phyloP scores from a whole-genome alignment of 208 protist genomes.

The Porcisia deanei region DNA sequence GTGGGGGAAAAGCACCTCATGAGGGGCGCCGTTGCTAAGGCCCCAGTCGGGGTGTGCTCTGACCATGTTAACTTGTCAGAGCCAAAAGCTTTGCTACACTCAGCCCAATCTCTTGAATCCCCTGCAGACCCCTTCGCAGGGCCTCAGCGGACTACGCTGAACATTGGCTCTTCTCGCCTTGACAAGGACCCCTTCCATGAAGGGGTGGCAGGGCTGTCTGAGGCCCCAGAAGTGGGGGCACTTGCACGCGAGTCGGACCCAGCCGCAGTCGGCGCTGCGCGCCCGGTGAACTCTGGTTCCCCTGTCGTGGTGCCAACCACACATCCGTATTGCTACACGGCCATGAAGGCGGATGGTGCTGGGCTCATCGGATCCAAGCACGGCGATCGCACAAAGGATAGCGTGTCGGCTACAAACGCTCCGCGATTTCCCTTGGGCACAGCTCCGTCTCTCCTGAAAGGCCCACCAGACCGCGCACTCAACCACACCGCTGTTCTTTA shows the following conservation, averaged over 20 bases:
- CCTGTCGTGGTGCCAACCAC: slow-evolving; percentile 15
- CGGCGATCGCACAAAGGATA: not conserved
- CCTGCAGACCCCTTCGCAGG: not conserved
- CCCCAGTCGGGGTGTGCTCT: not conserved
- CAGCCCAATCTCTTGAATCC: not conserved
- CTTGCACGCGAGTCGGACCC: not conserved
- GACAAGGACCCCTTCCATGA: not conserved
- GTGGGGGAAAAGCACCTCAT: not conserved
- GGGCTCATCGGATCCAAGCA: not conserved
- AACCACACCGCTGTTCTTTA: not conserved
- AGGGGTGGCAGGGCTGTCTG: not conserved
- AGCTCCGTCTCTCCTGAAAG: not conserved
- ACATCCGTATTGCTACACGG: slow-evolving; percentile 26
- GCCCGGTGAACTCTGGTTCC: not conserved
- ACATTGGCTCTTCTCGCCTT: not conserved
- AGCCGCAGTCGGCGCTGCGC: not conserved
- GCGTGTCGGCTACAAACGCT: not conserved
- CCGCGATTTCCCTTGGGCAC: not conserved
- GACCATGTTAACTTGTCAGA: not conserved
- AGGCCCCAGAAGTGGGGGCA: not conserved
- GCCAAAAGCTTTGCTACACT: not conserved
- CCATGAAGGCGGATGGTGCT: not conserved
- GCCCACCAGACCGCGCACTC: not conserved
- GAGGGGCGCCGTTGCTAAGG: not conserved
- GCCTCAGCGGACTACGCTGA: too few relatives aligned